Conservation (phyloP, 768 basidiomycete species). For the Thelephora aurantiotincta region DNA sequence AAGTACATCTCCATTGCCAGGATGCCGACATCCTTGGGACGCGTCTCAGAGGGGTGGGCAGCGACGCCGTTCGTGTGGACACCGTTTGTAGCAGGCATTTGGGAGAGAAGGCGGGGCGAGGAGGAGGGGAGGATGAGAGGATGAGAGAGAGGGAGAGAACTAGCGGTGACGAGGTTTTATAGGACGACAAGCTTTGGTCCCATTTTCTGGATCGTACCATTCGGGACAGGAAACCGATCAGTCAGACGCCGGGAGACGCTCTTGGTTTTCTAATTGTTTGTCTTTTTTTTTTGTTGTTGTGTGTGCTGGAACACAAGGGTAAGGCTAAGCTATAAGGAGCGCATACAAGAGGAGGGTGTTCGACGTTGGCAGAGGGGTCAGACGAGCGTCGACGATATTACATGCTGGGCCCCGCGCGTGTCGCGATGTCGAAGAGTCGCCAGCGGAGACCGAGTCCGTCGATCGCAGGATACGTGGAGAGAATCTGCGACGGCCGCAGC, state of each 20-base stretch:
- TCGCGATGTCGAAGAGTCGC: no score
- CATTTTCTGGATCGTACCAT: background rate
- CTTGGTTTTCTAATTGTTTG: no score
- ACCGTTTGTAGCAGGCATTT: background rate
- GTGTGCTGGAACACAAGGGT: no score
- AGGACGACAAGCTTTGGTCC: background rate
- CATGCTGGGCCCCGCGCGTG: no score
- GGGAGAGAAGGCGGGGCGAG: background rate
- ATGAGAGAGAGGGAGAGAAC: background rate
- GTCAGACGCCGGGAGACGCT: background rate
- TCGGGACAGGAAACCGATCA: background rate
- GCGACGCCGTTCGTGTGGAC: background rate
- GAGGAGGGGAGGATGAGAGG: background rate
- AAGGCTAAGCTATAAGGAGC: no score
- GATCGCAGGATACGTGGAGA: no score
- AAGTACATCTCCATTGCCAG: constrained; percentile 92
- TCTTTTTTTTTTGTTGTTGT: no score
- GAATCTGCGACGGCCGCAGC: no score
- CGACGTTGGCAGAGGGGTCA: no score
- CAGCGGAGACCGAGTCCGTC: no score
- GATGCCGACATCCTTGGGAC: constrained; percentile 90
- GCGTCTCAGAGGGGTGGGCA: constrained; percentile 14
- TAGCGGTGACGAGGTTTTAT: background rate
- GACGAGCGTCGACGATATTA: no score
- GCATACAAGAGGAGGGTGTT: no score